Evolutionary conservation across 768 basidiomycete genomes (phyloP).

Genomic region (Inosperma sp.): DNA sequence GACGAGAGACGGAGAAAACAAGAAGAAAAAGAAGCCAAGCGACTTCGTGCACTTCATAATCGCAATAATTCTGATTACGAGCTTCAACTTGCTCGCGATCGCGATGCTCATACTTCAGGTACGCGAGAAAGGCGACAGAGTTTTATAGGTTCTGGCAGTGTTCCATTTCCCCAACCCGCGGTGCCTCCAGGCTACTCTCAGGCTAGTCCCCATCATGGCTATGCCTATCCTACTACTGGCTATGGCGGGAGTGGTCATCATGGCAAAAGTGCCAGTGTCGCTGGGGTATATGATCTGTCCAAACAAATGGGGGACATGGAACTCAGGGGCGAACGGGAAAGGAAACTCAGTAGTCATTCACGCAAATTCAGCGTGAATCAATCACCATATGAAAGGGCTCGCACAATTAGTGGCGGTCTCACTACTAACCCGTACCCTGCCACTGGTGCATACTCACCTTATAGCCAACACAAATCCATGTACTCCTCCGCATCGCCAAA

Average conservation of each 20-base stretch:
- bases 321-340: conserved; percentile 33
- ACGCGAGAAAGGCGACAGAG: conserved; percentile 51
- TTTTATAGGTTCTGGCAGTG: conserved; percentile 37
- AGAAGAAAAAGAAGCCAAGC: conserved; percentile 44
- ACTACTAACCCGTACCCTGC: conserved; percentile 31
- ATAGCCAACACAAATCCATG: too few species aligned
- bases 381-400: conserved; percentile 31
- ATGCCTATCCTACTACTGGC: conserved; percentile 16
- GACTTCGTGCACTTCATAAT: conserved; percentile 49
- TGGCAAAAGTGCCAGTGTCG: conserved; percentile 32
- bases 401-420: conserved; percentile 38
- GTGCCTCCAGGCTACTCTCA: conserved; percentile 27
- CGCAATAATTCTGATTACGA: conserved; percentile 47
- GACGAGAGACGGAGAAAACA: conserved; percentile 43
- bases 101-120: conserved; percentile 40
- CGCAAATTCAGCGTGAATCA: conserved; percentile 45
- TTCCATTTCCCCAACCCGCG: conserved; percentile 30
- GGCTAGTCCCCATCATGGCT: conserved; percentile 21
- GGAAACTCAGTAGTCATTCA: conserved; percentile 31
- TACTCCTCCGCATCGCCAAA: conserved; percentile 44
- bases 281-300: conserved; percentile 30
- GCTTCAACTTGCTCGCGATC: conserved; percentile 53
- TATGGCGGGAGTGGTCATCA: conserved; percentile 21
- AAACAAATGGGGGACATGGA: conserved; percentile 42
- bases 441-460: conserved; percentile 22